phyloP scores from a whole-genome alignment of 2,329 filamentous ascomycete genomes.

The Knufia petricola region DNA sequence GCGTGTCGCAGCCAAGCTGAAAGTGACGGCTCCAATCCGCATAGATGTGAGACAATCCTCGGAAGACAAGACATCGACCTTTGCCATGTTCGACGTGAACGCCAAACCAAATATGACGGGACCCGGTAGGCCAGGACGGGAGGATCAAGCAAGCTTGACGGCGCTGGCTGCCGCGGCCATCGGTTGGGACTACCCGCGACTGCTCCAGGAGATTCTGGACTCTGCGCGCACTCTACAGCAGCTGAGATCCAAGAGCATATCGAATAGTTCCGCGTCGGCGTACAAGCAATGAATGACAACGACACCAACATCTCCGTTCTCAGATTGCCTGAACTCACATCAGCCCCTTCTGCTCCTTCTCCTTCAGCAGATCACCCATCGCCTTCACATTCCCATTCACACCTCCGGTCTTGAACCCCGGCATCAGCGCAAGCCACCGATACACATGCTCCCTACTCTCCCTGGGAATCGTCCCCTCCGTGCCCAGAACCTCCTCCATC shows the following conservation, averaged over 20 bases:
- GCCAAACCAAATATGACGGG: slow-evolving; percentile 46
- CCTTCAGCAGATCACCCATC: slow-evolving; percentile 15
- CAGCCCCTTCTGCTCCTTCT: slow-evolving; percentile 17
- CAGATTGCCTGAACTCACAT: too few relatives aligned
- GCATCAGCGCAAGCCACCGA: slow-evolving; percentile 23
- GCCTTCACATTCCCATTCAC: slow-evolving; percentile 12
- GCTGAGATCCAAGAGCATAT: background rate
- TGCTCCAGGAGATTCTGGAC: slow-evolving; percentile 31
- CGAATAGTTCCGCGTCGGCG: background rate
- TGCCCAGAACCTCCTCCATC: slow-evolving; percentile 18
- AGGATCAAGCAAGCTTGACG: slow-evolving; percentile 41
- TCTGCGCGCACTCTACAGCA: slow-evolving; percentile 18
- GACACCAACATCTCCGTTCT: too few relatives aligned
- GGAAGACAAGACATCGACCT: slow-evolving; percentile 25
- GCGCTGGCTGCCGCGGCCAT: slow-evolving; percentile 35
- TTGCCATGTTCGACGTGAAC: slow-evolving; percentile 44
- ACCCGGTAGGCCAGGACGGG: slow-evolving; percentile 38
- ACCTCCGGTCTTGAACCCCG: slow-evolving; percentile 17
- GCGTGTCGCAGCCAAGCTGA: slow-evolving; percentile 31
- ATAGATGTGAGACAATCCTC: slow-evolving; percentile 38
- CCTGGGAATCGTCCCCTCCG: slow-evolving; percentile 17
- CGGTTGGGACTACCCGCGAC: slow-evolving; percentile 35
- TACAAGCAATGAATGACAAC: too few relatives aligned
- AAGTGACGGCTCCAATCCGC: slow-evolving; percentile 37
- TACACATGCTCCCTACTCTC: slow-evolving; percentile 20